These are phyloP conservation scores for Ophiobolus disseminans DNA, from an alignment of 2,329 filamentous ascomycete genomes.

Conservation along the genomic window DNA sequence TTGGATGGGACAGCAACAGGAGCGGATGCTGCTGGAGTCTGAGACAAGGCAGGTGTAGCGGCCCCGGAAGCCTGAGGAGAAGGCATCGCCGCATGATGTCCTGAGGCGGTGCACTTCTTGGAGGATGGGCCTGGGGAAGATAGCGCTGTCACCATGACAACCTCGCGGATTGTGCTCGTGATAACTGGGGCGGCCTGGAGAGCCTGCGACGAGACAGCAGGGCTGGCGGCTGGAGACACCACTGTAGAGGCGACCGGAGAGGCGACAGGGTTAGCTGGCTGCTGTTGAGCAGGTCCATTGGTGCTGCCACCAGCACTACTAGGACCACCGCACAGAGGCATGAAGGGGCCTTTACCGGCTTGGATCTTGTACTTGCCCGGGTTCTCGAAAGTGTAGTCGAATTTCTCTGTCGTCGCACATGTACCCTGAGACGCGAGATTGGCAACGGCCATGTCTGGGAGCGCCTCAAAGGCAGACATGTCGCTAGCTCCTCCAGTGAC, in stretches of 20 bases:
- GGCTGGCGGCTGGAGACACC: conserved; percentile 6
- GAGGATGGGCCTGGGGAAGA: too few relatives aligned
- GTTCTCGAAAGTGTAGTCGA: conserved; percentile 64
- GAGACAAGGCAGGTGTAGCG: background rate
- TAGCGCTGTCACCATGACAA: too few relatives aligned
- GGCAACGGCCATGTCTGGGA: conserved; percentile 77
- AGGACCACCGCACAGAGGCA: conserved; percentile 31
- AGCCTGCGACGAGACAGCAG: too few relatives aligned
- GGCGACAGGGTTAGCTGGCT: background rate
- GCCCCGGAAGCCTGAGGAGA: too few relatives aligned
- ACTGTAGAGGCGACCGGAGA: conserved; percentile 9
- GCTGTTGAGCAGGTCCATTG: conserved; percentile 8
- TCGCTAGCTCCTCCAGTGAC: conserved; percentile 63
- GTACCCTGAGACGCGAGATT: conserved; percentile 60
- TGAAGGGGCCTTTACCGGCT: conserved; percentile 32
- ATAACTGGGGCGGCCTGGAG: too few relatives aligned
- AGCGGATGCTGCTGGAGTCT: too few relatives aligned
- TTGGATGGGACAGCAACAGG: too few relatives aligned
- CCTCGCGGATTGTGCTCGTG: too few relatives aligned
- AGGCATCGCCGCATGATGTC: too few relatives aligned
- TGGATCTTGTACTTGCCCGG: conserved; percentile 63
- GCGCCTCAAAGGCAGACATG: conserved; percentile 59
- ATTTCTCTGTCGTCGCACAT: conserved; percentile 61
- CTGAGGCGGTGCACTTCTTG: too few relatives aligned
- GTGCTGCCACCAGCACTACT: conserved; percentile 6